Evolutionary conservation across 805 yeast genomes (phyloP).

Genomic region (Hanseniaspora vineae): DNA sequence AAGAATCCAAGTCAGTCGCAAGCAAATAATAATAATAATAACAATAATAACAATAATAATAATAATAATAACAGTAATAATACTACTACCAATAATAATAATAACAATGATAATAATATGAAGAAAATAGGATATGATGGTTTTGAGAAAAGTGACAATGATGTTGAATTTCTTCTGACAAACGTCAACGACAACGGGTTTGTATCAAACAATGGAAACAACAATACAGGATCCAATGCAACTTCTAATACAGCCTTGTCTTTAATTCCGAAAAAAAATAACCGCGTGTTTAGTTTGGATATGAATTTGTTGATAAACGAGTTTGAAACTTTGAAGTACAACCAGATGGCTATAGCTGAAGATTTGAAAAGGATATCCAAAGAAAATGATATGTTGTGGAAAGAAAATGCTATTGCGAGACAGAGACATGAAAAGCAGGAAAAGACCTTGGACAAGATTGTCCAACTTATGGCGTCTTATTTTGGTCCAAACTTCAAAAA

Average conservation of each 20-base stretch:
- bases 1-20: slow-evolving; percentile 19
- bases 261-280: slow-evolving; percentile 6
- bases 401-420: slow-evolving; percentile 69
- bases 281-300: slow-evolving; percentile 1
- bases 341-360: slow-evolving; percentile 71
- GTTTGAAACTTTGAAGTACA: slow-evolving; percentile 59
- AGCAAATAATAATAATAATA: not conserved
- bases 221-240: not conserved
- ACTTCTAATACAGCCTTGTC: slow-evolving; percentile 13
- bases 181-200: slow-evolving; percentile 1
- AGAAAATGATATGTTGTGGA: slow-evolving; percentile 87
- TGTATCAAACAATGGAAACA: not conserved
- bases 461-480: slow-evolving; percentile 67
- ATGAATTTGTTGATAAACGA: slow-evolving; percentile 42
- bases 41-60: not conserved
- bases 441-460: slow-evolving; percentile 74
- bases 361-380: slow-evolving; percentile 72
- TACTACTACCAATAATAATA: too few species aligned
- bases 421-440: slow-evolving; percentile 80
- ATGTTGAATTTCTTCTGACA: slow-evolving; percentile 1
- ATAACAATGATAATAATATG: too few species aligned
- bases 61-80: not conserved
- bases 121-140: too few species aligned
- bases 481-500: slow-evolving; percentile 5
- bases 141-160: not conserved